Evolutionary conservation across 2,329 filamentous ascomycete species (phyloP).

Genomic region (Fusarium caatingaense): DNA sequence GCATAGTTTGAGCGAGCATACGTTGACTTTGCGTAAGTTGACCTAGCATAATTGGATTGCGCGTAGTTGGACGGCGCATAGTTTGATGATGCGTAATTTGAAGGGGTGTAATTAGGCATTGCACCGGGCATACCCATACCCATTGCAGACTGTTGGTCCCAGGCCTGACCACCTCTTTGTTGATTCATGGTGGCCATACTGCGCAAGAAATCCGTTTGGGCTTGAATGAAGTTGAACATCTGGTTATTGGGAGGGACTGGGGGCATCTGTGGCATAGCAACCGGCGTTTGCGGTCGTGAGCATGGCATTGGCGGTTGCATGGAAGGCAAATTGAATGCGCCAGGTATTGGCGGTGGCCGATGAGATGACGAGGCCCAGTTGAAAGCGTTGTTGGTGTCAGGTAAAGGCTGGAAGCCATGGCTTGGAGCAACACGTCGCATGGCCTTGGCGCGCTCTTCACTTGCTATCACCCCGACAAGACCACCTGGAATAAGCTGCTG

Average conservation of each 20-base stretch:
- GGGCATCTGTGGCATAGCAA: constrained; percentile 2
- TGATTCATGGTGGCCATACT: constrained; percentile 17
- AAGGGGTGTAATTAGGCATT: background rate
- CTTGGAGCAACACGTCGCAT: constrained; percentile 20
- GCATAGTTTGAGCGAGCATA: constrained; percentile 20
- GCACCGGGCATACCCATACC: background rate
- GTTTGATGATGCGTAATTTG: background rate
- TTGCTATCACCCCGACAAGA: constrained; percentile 30
- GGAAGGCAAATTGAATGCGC: background rate
- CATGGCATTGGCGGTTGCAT: background rate
- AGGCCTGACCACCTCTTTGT: background rate
- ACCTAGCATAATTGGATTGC: background rate
- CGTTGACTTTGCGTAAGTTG: constrained; percentile 4
- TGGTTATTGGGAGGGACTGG: background rate
- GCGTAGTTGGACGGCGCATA: background rate
- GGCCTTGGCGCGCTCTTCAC: constrained; percentile 26
- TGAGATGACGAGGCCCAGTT: background rate
- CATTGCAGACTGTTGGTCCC: constrained; percentile 6
- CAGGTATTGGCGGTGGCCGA: background rate
- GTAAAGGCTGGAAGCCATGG: constrained; percentile 26
- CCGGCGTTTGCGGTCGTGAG: constrained; percentile 16
- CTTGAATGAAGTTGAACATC: constrained; percentile 23
- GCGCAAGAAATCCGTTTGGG: constrained; percentile 22
- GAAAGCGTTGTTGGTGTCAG: constrained; percentile 22
- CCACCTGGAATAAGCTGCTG: constrained; percentile 22